These are phyloP conservation scores for Eimeria acervulina DNA, from an alignment of 169 alveolate species.

Conservation along the genomic window DNA sequence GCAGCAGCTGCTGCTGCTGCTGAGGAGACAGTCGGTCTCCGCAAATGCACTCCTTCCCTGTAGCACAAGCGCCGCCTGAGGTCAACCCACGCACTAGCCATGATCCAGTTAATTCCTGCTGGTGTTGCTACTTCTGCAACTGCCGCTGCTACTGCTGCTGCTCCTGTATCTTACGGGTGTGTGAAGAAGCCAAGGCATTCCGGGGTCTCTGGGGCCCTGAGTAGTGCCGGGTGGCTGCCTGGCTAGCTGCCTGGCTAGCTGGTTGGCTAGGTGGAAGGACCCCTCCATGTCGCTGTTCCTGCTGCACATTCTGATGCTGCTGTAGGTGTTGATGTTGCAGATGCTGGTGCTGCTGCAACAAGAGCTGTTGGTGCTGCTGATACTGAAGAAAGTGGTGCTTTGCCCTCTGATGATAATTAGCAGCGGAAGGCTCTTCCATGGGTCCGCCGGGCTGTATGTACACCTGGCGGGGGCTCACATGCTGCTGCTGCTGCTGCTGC, in stretches of 20 bases:
- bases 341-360: slow-evolving; percentile 46
- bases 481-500: slow-evolving; percentile 72
- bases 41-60: slow-evolving; percentile 46
- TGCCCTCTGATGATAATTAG: slow-evolving; percentile 38
- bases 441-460: slow-evolving; percentile 37
- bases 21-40: slow-evolving; percentile 41
- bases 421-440: slow-evolving; percentile 4
- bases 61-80: slow-evolving; percentile 1
- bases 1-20: slow-evolving; percentile 53
- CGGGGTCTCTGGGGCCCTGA: slow-evolving; percentile 25
- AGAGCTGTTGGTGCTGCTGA: slow-evolving; percentile 54
- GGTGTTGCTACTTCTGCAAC: not conserved
- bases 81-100: not conserved
- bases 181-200: slow-evolving; percentile 20
- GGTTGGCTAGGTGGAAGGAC: slow-evolving; percentile 37
- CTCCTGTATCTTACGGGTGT: slow-evolving; percentile 25
- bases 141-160: not conserved
- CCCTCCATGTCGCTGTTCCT: slow-evolving; percentile 6
- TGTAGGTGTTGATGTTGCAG: slow-evolving; percentile 2
- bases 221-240: slow-evolving; percentile 22
- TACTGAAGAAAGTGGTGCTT: slow-evolving; percentile 9
- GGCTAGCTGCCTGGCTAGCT: slow-evolving; percentile 45
- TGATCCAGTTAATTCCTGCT: not conserved
- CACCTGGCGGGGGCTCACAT: slow-evolving; percentile 47
- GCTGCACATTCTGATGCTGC: slow-evolving; percentile 32